Evolutionary conservation across 1,284 basidiomycete species (phyloP).

Genomic region (Ceratobasidium sp.): DNA sequence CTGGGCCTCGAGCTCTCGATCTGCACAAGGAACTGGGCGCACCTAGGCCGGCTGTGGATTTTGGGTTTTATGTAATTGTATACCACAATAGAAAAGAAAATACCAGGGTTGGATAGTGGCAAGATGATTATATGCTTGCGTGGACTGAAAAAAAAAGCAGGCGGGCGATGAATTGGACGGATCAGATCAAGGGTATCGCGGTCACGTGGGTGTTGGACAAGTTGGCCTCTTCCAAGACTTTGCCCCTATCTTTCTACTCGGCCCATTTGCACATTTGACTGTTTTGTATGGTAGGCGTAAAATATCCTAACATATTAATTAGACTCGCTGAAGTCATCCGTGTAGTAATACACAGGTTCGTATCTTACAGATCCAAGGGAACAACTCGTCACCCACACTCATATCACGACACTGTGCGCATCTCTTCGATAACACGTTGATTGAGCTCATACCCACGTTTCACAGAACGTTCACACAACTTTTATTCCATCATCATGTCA

Average conservation of each 20-base stretch:
- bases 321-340: neutral
- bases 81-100: neutral
- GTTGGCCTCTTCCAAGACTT: neutral
- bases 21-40: neutral
- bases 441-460: constrained; percentile 38
- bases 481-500: constrained; percentile 31
- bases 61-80: constrained; percentile 24
- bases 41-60: neutral
- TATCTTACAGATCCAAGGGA: constrained; percentile 24
- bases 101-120: neutral
- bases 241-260: constrained; percentile 40
- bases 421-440: constrained; percentile 15
- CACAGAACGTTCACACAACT: constrained; percentile 27
- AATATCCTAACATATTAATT: neutral
- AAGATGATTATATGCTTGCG: neutral
- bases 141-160: constrained; percentile 3
- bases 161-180: neutral
- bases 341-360: constrained; percentile 14
- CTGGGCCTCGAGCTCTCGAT: constrained; percentile 21
- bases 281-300: constrained; percentile 18
- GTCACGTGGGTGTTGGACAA: constrained; percentile 44
- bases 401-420: constrained; percentile 32
- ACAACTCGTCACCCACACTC: neutral
- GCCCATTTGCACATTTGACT: neutral
- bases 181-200: constrained; percentile 25